Evolutionary conservation across 331 rosid genomes (phyloP).

Genomic region (Spiraea crenata): DNA sequence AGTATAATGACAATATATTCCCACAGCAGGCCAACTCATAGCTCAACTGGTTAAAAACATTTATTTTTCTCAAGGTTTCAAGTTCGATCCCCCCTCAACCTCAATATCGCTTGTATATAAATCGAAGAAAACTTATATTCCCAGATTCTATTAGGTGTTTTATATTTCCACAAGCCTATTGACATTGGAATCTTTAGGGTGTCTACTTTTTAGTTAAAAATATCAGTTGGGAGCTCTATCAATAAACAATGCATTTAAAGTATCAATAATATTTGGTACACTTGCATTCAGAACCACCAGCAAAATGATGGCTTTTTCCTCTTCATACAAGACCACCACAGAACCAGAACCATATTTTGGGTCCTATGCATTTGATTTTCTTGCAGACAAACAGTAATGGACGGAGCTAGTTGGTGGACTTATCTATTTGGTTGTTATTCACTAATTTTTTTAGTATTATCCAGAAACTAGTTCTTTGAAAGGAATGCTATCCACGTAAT

Average conservation of each 20-base stretch:
- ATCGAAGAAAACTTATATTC: constrained; percentile 48
- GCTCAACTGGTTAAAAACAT: too few species aligned
- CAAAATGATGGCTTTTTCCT: constrained; percentile 14
- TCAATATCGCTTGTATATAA: too few species aligned
- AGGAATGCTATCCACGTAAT: constrained; percentile 10
- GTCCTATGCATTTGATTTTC: not conserved
- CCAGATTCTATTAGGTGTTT: constrained; percentile 12
- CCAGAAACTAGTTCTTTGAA: not conserved
- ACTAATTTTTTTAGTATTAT: not conserved
- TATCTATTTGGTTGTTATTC: not conserved
- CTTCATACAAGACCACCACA: constrained; percentile 4
- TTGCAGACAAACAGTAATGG: not conserved
- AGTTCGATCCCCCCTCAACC: too few species aligned
- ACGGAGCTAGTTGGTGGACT: constrained; percentile 10
- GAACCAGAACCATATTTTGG: constrained; percentile 4
- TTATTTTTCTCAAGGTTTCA: too few species aligned
- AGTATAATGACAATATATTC: too few species aligned
- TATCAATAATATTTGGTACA: too few species aligned
- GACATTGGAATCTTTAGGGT: constrained; percentile 10
- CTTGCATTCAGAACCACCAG: not conserved
- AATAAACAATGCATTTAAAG: constrained; percentile 7
- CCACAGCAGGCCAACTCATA: too few species aligned
- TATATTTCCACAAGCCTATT: not conserved
- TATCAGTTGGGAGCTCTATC: not conserved
- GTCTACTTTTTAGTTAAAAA: constrained; percentile 9